Evolutionary conservation across 2,329 filamentous ascomycete species (phyloP).

Genomic region (Pseudogymnoascus sp.): DNA sequence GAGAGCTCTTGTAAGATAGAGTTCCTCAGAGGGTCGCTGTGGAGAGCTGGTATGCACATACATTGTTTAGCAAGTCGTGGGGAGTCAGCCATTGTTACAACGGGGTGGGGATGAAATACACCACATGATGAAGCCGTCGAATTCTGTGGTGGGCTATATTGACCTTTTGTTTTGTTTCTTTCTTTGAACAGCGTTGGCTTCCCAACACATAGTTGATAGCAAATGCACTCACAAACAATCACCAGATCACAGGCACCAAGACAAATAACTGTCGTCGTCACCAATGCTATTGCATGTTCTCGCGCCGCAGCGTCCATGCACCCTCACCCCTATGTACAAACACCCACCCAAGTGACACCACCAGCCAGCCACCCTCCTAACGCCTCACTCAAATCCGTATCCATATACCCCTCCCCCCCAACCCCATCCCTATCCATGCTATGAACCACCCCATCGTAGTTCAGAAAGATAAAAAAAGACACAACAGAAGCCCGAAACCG

Average conservation of each 20-base stretch:
- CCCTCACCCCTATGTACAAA: not conserved
- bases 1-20: not conserved
- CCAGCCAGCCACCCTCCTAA: not conserved
- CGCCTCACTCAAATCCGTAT: slow-evolving; percentile 6
- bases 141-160: not conserved
- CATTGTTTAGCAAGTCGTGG: not conserved
- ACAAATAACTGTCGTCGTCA: not conserved
- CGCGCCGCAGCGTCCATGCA: not conserved
- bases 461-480: not conserved
- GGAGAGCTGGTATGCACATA: not conserved
- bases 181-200: not conserved
- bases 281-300: slow-evolving; percentile 5
- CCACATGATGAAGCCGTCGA: not conserved
- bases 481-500: not conserved
- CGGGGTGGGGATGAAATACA: not conserved
- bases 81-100: not conserved
- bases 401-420: not conserved
- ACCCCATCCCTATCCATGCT: not conserved
- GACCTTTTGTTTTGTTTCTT: not conserved
- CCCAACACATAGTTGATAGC: not conserved
- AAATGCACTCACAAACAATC: not conserved
- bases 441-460: slow-evolving; percentile 1
- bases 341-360: not conserved
- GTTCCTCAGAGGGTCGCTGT: not conserved
- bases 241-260: not conserved